Conservation (phyloP, 108 stramenopile species). For the Phaeodactylum tricornutum region DNA sequence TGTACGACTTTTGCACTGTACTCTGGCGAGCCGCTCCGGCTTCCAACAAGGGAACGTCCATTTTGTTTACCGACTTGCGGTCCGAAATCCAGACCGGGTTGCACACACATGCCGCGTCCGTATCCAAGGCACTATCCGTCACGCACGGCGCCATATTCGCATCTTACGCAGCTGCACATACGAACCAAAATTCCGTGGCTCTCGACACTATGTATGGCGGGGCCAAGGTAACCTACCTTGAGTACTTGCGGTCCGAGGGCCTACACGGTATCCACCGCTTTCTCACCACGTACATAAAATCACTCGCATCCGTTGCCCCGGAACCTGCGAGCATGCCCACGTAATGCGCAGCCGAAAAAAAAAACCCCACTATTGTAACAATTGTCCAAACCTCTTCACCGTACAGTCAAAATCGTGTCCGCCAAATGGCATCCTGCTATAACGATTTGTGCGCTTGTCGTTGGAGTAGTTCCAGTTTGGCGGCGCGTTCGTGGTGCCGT, state of each 20-base stretch:
- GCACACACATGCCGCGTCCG: too few species aligned
- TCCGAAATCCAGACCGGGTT: too few species aligned
- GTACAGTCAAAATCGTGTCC: too few species aligned
- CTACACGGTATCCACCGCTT: not conserved
- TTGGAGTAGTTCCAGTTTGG: constrained; percentile 44
- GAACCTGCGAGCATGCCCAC: too few species aligned
- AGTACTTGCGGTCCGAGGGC: not conserved
- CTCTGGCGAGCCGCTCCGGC: constrained; percentile 7
- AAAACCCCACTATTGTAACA: too few species aligned
- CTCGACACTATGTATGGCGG: not conserved
- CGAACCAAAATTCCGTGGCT: not conserved
- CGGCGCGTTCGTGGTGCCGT: constrained; percentile 57
- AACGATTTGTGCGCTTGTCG: constrained; percentile 1
- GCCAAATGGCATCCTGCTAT: too few species aligned
- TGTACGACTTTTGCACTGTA: constrained; percentile 6
- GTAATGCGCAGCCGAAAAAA: too few species aligned
- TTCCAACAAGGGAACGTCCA: not conserved
- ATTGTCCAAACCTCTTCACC: too few species aligned
- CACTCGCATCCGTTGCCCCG: too few species aligned
- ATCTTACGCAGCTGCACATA: not conserved
- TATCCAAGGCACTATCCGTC: not conserved
- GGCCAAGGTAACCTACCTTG: not conserved
- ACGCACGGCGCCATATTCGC: not conserved
- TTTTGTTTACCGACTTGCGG: constrained; percentile 3
- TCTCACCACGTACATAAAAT: too few species aligned